Evolutionary conservation across 352 stramenopile species (phyloP), one percentile per base, ranked within the genome.

Genomic region (Pythium guiyangense): DNA sequence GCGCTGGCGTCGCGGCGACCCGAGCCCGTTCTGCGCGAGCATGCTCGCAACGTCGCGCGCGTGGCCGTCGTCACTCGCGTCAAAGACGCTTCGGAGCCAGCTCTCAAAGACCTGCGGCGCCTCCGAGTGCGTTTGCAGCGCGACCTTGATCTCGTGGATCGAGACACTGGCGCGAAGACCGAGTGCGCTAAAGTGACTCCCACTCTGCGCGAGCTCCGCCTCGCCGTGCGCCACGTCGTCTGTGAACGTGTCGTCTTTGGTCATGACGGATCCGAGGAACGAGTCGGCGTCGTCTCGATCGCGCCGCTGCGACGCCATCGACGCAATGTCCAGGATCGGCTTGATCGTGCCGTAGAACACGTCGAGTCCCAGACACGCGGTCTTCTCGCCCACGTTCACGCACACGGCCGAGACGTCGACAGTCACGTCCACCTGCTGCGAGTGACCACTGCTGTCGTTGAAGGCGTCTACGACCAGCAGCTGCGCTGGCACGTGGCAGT

Each of bases 101-200:
- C 61, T 61, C 51, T 86, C 75, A 45, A 86, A 79, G 39, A 80
- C 54, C 26, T 78, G 67, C 17, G 70, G 62, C 1, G 62, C 60
- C 37, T 82, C 73, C 0, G 71, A 79, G 34, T 74, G 72, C 15
- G 73, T 76, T 20, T 74, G 63, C 27, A 84, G 49, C 18, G 66
- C 69, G 39, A 86, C 50, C 51, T 81, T 86, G 37, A 86, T 65
- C 50, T 83, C 73, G 31, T 82, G 66, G 29, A 84, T 50, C 3
- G 71, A 34, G 20, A 76, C 67, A 25, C 63, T 58, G 4, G 77
- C 44, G 47, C 42, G 37, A 11, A 66, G 14, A 10, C 59, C 53
- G 8, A 61, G 42, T 10, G 17, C 27, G 35, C 27, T 17, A 27
- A 4, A 25, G 17, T 39, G 25, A 26, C 37, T 20, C n/a, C n/a